Evolutionary conservation across 2,329 filamentous ascomycete genomes (phyloP).

Genomic region (Pseudogymnoascus sp.): DNA sequence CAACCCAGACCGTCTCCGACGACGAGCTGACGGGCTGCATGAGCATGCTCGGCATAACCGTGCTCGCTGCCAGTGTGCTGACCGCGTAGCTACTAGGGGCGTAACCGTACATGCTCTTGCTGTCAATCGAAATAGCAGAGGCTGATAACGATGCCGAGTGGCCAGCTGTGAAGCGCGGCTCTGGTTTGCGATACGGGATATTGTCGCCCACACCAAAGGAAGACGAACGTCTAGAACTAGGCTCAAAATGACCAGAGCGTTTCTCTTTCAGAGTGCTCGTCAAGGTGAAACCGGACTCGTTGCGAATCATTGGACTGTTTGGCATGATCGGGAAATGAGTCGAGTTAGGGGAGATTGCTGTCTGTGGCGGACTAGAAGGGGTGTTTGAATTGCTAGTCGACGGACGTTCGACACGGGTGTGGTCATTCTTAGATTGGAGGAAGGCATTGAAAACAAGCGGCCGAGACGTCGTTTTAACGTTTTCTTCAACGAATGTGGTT

Average conservation of each 20-base stretch:
- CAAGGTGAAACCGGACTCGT: slow-evolving; percentile 83
- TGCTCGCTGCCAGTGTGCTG: slow-evolving; percentile 77
- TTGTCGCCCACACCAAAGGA: slow-evolving; percentile 76
- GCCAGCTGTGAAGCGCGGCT: slow-evolving; percentile 62
- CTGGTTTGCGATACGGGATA: slow-evolving; percentile 58
- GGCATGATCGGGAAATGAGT: slow-evolving; percentile 64
- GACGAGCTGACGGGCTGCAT: slow-evolving; percentile 72
- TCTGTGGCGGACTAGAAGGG: slow-evolving; percentile 47
- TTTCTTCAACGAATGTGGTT: slow-evolving; percentile 65
- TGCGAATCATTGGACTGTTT: slow-evolving; percentile 72
- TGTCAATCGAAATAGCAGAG: slow-evolving; percentile 39
- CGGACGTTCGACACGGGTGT: slow-evolving; percentile 62
- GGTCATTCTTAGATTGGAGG: slow-evolving; percentile 62
- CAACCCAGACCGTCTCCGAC: slow-evolving; percentile 72
- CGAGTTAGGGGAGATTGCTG: slow-evolving; percentile 66
- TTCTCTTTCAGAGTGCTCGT: slow-evolving; percentile 85
- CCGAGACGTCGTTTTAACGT: slow-evolving; percentile 36
- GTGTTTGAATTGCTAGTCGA: slow-evolving; percentile 60
- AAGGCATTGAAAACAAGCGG: slow-evolving; percentile 87
- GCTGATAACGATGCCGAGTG: slow-evolving; percentile 60
- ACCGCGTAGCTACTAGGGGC: slow-evolving; percentile 77
- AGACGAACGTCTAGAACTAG: slow-evolving; percentile 75
- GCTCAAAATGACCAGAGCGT: slow-evolving; percentile 79
- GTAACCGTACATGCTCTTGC: slow-evolving; percentile 47
- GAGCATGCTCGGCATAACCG: slow-evolving; percentile 77